Percentiles rank a stretch among this genome's conserved stretches.
These are phyloP conservation scores for Drechmeria coniospora DNA, from an alignment of 2,329 filamentous ascomycete species.

Conservation along the genomic window DNA sequence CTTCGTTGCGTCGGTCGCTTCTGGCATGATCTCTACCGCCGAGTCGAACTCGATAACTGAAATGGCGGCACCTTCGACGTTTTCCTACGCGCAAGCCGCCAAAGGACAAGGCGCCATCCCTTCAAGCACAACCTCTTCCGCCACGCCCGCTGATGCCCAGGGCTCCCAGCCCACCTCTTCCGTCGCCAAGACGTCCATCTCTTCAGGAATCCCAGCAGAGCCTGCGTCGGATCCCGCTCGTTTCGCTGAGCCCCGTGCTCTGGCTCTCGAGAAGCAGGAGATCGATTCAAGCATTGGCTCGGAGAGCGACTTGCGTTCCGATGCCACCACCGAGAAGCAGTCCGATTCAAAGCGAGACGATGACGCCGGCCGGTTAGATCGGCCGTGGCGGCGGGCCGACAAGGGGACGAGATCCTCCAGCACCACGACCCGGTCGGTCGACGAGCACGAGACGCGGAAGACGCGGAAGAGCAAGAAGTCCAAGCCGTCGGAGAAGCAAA, in stretches of 20 bases:
- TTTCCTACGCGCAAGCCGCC: constrained; percentile 93
- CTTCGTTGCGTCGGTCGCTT: constrained; percentile 7
- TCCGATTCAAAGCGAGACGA: constrained; percentile 22
- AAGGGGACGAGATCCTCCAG: constrained; percentile 44
- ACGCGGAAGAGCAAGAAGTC: constrained; percentile 48
- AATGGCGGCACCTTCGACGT: constrained; percentile 45
- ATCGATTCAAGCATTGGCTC: constrained; percentile 19
- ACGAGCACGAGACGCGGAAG: constrained; percentile 35
- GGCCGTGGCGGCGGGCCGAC: constrained; percentile 26
- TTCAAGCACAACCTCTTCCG: constrained; percentile 12
- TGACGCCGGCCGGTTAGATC: constrained; percentile 21
- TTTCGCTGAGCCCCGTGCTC: constrained; percentile 9
- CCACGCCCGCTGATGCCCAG: constrained; percentile 10
- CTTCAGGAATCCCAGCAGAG: constrained; percentile 11
- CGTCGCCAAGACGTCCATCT: constrained; percentile 11
- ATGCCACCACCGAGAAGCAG: constrained; percentile 16
- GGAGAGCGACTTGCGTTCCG: constrained; percentile 20
- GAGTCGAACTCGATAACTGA: constrained; percentile 14
- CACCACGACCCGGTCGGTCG: constrained; percentile 47
- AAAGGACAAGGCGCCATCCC: constrained; percentile 49
- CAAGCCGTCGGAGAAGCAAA: constrained; percentile 24
- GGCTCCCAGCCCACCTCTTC: constrained; percentile 13
- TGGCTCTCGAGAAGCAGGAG: constrained; percentile 17
- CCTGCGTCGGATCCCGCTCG: constrained; percentile 11
- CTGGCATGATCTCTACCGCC: constrained; percentile 14